phyloP scores from a whole-genome alignment of 495 filamentous ascomycete species.

The Sabuloglossum arenarium region DNA sequence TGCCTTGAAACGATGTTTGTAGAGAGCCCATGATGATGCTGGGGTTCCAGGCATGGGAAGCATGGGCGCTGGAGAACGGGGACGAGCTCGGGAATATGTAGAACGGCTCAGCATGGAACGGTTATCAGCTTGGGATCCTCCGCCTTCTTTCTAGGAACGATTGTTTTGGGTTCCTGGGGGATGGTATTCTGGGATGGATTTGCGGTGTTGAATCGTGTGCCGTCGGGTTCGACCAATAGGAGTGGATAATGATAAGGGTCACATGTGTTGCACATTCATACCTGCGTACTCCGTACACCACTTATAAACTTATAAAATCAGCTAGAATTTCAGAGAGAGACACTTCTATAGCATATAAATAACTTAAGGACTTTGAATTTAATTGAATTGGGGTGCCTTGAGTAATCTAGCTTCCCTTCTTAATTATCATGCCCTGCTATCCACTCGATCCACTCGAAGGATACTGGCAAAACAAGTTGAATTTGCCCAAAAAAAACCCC shows the following conservation, averaged over 20 bases:
- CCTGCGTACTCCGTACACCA: not conserved
- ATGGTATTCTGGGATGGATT: not conserved
- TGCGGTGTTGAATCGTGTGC: not conserved
- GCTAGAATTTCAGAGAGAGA: too few relatives aligned
- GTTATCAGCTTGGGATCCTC: not conserved
- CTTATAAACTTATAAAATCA: too few relatives aligned
- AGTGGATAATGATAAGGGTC: not conserved
- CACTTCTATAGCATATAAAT: too few relatives aligned
- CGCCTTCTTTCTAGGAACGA: not conserved
- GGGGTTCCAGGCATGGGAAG: conserved; percentile 52
- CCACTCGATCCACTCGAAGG: too few relatives aligned
- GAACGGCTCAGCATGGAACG: not conserved
- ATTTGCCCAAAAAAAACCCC: too few relatives aligned
- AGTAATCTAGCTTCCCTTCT: too few relatives aligned
- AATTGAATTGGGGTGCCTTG: too few relatives aligned
- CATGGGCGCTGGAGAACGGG: not conserved
- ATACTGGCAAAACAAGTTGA: too few relatives aligned
- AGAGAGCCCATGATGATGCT: conserved; percentile 51
- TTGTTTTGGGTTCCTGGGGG: not conserved
- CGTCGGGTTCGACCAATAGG: not conserved
- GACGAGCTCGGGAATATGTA: not conserved
- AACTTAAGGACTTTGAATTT: too few relatives aligned
- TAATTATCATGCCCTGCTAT: too few relatives aligned
- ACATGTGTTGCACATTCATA: not conserved
- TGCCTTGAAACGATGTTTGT: conserved; percentile 38